Evolutionary conservation across 768 basidiomycete species (phyloP), one percentile per base, ranked within the genome.

Genomic region (Trametes cingulata): DNA sequence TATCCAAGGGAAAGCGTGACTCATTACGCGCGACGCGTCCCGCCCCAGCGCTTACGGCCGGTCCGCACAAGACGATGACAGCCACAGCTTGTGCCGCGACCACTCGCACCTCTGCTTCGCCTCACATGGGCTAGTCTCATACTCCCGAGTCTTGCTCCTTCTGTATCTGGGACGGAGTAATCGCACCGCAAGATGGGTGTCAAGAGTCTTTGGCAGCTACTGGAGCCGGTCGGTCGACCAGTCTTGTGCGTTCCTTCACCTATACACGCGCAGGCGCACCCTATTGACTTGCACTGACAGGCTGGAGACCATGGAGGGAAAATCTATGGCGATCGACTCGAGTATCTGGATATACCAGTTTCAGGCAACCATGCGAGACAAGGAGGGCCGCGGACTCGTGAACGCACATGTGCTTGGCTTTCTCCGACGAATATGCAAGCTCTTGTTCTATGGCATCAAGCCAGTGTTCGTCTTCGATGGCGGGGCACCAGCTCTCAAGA

Each of bases 261-360:
- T 19, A 14, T 49, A 20, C 12, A 6, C 9, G 17, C 20, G 6
- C 10, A 6, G 40, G 15, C 52, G 58, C 25, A 33, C 27, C 17
- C 20, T 41, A 42, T 27, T 46, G 42, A 15, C 41, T 2, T 39
- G 1, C 12, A 22, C 8, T 17, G 36, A 61, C 68, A 96, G 95
- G 74, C 79, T 98, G 55, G 96, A 99, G 75, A 95, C 90, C 0
- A 84, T 95, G 71, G 95, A 95, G 69, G 95, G 94, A n/a, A 96
- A 95, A 72, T 78, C 85, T 10, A 85, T 99, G 77, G 97, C 97
- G 2, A 98, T 99, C 56, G 97, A 99, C 75, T 98, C 95, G 3
- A 97, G 94, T 66, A 98, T 99, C 64, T 99, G 97, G 97, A 87
- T 99, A 54, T 99, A 99, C 74, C 97, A 99, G 73, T 99, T 99